Evolutionary conservation across 495 filamentous ascomycete genomes (phyloP).

Genomic region (Barbatosphaeria neglecta): DNA sequence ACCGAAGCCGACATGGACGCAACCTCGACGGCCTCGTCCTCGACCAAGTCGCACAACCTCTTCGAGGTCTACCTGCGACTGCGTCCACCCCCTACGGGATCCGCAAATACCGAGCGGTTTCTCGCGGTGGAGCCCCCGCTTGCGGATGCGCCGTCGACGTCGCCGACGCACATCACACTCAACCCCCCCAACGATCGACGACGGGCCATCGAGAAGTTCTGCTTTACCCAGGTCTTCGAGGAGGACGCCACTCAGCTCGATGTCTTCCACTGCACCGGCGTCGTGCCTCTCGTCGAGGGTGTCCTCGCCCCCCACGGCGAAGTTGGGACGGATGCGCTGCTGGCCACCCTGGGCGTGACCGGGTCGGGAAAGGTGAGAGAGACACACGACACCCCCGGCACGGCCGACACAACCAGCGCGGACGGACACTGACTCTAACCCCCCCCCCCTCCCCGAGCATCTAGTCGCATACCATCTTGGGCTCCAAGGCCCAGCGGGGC

Average conservation of each 20-base stretch:
- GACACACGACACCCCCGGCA: no score
- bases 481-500: slow-evolving; percentile 73
- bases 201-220: slow-evolving; percentile 83
- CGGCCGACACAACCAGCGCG: no score
- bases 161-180: slow-evolving; percentile 73
- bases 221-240: slow-evolving; percentile 87
- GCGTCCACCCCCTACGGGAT: slow-evolving; percentile 51
- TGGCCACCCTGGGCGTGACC: slow-evolving; percentile 90
- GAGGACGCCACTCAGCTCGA: slow-evolving; percentile 75
- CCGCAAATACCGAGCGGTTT: slow-evolving; percentile 47
- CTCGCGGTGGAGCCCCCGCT: slow-evolving; percentile 58
- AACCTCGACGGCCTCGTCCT: slow-evolving; percentile 7
- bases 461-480: slow-evolving; percentile 94
- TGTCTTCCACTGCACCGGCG: slow-evolving; percentile 71
- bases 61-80: slow-evolving; percentile 92
- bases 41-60: slow-evolving; percentile 36
- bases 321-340: slow-evolving; percentile 73
- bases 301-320: slow-evolving; percentile 57
- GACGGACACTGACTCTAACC: slow-evolving; percentile 9
- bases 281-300: slow-evolving; percentile 64
- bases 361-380: slow-evolving; percentile 81
- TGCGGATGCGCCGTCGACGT: slow-evolving; percentile 24
- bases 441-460: no score
- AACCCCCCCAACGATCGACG: slow-evolving; percentile 76
- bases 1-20: no score